Base-by-base conservation (phyloP, 106 monocot species). In the Apostasia ramifera region DNA sequence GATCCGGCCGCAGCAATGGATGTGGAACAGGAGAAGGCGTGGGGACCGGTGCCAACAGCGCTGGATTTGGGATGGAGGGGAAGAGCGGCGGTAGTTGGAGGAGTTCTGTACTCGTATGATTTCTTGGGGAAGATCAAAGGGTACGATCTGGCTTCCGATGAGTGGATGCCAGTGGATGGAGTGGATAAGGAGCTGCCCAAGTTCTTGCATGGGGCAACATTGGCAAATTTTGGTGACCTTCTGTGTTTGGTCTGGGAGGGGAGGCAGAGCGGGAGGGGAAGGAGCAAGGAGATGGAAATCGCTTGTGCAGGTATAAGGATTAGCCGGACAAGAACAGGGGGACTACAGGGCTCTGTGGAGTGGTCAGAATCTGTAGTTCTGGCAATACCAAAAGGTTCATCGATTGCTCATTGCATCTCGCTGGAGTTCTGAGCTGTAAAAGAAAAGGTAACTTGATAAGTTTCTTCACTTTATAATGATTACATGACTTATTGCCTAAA, bases 31-130 rank as follows among this genome's bases (percentile, higher is more conserved):
- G 9, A 8, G 8, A 63, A 63, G n/a, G 62, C 62, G 45, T 94
- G 94, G 94, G 74, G 73, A 2, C n/a, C 78, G 8, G 81, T 88
- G 46, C 61, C 91, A 1, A 38, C 70, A 12, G 52, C 53, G 53
- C 75, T 94, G 46, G 85, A 88, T 42, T 60, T 77, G 12, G 91
- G 94, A 12, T 94, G 94, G 94, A 82, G 67, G 64, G 94, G 94
- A 48, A 48, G 83, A 65, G 88, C 91, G 10, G 88, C 77, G 0
- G 91, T 73, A 43, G 86, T 95, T 2, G 81, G 70, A 10, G 91
- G 81, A 1, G 66, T 91, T 5, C 67, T 94, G 3, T 94, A 86
- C 71, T 75, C 94, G 1, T 91, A 91, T 58, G 88, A 91, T 70
- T 88, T 61, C 62, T 14, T 80, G 60, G 94, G 94, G 53, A 81